phyloP scores from a whole-genome alignment of 2,329 filamentous ascomycete genomes.

The Sarocladiaceae sp. region DNA sequence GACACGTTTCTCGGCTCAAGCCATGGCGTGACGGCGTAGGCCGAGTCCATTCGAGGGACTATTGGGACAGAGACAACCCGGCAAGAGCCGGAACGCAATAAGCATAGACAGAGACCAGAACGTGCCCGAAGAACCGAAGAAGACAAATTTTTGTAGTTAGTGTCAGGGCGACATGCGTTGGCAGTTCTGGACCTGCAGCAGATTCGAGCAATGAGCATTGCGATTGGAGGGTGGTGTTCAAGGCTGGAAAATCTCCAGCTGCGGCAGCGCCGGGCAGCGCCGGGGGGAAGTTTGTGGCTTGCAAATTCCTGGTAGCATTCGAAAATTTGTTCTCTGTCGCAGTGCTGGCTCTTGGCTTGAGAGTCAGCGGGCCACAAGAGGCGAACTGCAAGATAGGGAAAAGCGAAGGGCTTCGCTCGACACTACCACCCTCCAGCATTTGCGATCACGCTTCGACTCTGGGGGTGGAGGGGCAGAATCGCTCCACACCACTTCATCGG shows the following conservation, averaged over 20 bases:
- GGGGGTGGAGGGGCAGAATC: constrained; percentile 1
- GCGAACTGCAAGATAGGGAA: too few relatives aligned
- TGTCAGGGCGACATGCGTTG: constrained; percentile 5
- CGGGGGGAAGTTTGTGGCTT: too few relatives aligned
- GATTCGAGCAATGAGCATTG: not conserved
- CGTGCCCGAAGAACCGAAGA: not conserved
- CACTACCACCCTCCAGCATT: too few relatives aligned
- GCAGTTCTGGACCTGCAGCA: constrained; percentile 7
- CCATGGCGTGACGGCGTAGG: constrained; percentile 5
- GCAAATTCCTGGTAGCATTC: too few relatives aligned
- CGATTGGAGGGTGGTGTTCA: not conserved
- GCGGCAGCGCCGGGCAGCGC: too few relatives aligned
- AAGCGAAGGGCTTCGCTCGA: too few relatives aligned
- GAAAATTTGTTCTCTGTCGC: too few relatives aligned
- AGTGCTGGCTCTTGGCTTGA: too few relatives aligned
- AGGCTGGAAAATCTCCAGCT: too few relatives aligned
- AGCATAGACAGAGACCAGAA: not conserved
- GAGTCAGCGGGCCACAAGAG: too few relatives aligned
- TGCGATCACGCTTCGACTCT: not conserved
- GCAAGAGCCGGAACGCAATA: constrained; percentile 4
- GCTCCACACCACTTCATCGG: not conserved
- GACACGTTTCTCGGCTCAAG: too few relatives aligned
- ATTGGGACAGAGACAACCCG: not conserved
- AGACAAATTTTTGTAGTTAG: not conserved
- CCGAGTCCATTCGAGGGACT: constrained; percentile 4